Evolutionary conservation across 371 early-diverging fungal genomes (phyloP).

Genomic region (Mortierella sp.): DNA sequence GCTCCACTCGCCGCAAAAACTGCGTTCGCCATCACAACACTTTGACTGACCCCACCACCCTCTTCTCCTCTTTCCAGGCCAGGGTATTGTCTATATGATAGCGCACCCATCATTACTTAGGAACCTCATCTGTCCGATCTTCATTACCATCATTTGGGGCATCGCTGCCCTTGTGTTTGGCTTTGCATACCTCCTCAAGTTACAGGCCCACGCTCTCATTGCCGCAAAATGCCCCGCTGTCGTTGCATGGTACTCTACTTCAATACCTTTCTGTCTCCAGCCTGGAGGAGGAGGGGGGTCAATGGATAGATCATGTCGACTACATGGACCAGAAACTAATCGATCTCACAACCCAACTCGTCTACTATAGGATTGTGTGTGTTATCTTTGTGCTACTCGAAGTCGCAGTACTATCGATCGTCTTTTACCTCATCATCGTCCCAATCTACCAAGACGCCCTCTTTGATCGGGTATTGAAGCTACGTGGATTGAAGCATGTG

Average conservation of each 20-base stretch:
- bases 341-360: not conserved
- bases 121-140: slow-evolving; percentile 42
- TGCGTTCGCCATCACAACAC: not conserved
- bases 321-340: no score
- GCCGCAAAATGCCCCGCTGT: slow-evolving; percentile 62
- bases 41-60: not conserved
- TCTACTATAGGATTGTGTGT: slow-evolving; percentile 51
- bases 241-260: slow-evolving; percentile 59
- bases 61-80: slow-evolving; percentile 12
- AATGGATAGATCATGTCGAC: no score
- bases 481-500: slow-evolving; percentile 62
- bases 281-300: no score
- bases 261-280: not conserved
- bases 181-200: slow-evolving; percentile 44
- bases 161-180: slow-evolving; percentile 33
- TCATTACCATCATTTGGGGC: slow-evolving; percentile 42
- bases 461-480: slow-evolving; percentile 65
- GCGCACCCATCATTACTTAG: slow-evolving; percentile 58
- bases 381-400: slow-evolving; percentile 67
- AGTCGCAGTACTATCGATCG: slow-evolving; percentile 60
- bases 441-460: slow-evolving; percentile 68
- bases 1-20: not conserved
- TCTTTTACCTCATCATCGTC: slow-evolving; percentile 64
- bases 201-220: slow-evolving; percentile 68
- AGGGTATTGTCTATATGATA: slow-evolving; percentile 61